phyloP scores from a whole-genome alignment of 805 yeast genomes.

The Ogataea ramenticola region DNA sequence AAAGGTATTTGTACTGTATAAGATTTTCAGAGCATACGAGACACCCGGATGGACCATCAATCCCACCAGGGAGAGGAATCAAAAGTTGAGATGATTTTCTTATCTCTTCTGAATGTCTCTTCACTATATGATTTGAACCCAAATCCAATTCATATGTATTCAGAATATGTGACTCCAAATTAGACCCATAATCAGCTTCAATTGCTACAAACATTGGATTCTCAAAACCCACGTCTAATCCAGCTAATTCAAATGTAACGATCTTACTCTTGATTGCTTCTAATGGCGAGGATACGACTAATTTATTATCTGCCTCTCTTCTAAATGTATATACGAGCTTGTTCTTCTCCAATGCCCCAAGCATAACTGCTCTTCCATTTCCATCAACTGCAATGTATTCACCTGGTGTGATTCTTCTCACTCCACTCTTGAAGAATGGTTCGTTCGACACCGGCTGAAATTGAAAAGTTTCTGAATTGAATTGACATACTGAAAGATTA shows the following conservation, averaged over 20 bases:
- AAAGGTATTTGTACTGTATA: constrained; percentile 43
- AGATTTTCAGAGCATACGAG: constrained; percentile 53
- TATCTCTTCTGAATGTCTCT: constrained; percentile 36
- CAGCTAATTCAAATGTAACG: constrained; percentile 47
- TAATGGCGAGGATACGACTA: constrained; percentile 63
- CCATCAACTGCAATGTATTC: constrained; percentile 65
- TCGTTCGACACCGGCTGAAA: constrained; percentile 46
- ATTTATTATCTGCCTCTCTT: constrained; percentile 35
- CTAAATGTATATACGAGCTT: constrained; percentile 64
- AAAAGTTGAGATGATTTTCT: constrained; percentile 40
- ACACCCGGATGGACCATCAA: constrained; percentile 66
- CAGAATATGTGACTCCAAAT: constrained; percentile 28
- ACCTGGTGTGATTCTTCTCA: constrained; percentile 72
- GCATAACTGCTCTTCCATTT: constrained; percentile 58
- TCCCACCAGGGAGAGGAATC: constrained; percentile 64
- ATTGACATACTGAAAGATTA: constrained; percentile 40
- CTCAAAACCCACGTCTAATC: constrained; percentile 70
- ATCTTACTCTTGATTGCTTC: constrained; percentile 49
- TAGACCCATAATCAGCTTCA: constrained; percentile 40
- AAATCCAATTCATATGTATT: constrained; percentile 77
- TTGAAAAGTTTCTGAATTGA: constrained; percentile 16
- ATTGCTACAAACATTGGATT: constrained; percentile 82
- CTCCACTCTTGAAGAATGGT: constrained; percentile 67
- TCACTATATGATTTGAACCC: constrained; percentile 73
- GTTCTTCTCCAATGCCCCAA: constrained; percentile 66